Percentiles rank a stretch among this genome's conserved stretches.
Conservation (phyloP, 2,329 filamentous ascomycete species). For the Penicillium sp. region DNA sequence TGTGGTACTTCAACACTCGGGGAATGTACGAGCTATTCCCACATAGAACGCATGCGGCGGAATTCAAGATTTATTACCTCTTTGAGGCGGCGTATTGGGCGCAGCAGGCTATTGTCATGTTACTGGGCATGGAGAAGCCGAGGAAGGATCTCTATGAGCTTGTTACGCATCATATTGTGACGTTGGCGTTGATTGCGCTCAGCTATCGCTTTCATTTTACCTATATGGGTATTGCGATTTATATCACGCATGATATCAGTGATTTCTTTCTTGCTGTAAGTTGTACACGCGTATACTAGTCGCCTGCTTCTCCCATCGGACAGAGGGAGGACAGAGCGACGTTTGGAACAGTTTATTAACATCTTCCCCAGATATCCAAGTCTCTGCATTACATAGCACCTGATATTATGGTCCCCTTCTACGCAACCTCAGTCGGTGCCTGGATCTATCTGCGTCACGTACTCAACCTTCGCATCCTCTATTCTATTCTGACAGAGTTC, state of each 20-base stretch:
- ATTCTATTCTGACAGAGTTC: conserved; percentile 41
- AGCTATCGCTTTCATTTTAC: conserved; percentile 95
- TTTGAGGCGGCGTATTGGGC: conserved; percentile 91
- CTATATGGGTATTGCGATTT: conserved; percentile 84
- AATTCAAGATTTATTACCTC: conserved; percentile 90
- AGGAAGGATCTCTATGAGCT: conserved; percentile 90
- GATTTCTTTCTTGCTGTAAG: conserved; percentile 86
- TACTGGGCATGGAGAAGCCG: conserved; percentile 81
- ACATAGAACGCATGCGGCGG: conserved; percentile 69
- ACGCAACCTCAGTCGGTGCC: conserved; percentile 69
- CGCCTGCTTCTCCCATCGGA: neutral
- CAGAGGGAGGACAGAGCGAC: neutral
- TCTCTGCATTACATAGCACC: conserved; percentile 82
- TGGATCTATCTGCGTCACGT: conserved; percentile 90
- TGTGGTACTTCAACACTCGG: conserved; percentile 88
- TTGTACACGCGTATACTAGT: neutral
- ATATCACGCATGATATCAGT: conserved; percentile 86
- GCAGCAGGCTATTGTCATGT: conserved; percentile 80
- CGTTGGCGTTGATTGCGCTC: conserved; percentile 70
- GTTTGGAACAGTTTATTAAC: neutral
- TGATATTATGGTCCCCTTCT: conserved; percentile 71
- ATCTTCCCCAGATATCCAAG: conserved; percentile 67
- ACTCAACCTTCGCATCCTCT: conserved; percentile 42
- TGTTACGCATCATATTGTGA: conserved; percentile 83
- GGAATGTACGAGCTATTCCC: conserved; percentile 86